Conservation (phyloP, 805 yeast species). For the Saccharomycopsis capsularis region DNA sequence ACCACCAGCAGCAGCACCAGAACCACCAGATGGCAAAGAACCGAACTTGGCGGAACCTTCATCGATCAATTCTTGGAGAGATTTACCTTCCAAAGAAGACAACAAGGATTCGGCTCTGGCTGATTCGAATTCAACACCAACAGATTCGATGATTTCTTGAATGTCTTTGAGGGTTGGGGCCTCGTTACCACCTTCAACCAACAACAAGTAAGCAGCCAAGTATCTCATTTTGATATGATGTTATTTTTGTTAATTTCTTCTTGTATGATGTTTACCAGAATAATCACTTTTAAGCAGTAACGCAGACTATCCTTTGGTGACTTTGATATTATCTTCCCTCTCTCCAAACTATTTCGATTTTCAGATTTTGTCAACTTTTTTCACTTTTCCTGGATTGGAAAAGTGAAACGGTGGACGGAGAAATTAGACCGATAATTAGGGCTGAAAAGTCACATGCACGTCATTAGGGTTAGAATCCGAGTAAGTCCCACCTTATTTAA, state of each 20-base stretch:
- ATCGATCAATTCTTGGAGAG: conserved; percentile 81
- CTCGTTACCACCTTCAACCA: conserved; percentile 94
- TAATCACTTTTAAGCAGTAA: conserved; percentile 65
- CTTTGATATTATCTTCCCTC: no score
- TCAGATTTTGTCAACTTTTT: not conserved
- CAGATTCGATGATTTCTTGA: conserved; percentile 82
- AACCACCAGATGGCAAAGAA: conserved; percentile 96
- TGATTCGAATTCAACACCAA: conserved; percentile 93
- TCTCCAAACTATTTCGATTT: not conserved
- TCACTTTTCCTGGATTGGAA: not conserved
- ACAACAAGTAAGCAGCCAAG: conserved; percentile 98
- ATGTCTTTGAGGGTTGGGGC: conserved; percentile 91
- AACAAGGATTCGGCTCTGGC: conserved; percentile 75
- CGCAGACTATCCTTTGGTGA: conserved; percentile 73
- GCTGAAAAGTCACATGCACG: no score
- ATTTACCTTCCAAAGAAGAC: conserved; percentile 88
- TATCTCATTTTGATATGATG: conserved; percentile 57
- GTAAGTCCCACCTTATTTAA: no score
- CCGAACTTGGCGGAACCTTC: conserved; percentile 96
- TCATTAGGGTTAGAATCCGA: no score
- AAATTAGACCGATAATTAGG: not conserved
- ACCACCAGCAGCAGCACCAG: conserved; percentile 75
- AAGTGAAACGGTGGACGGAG: not conserved
- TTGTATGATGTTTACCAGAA: conserved; percentile 35
- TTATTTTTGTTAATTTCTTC: not conserved